A percentile compares a stretch with the other conserved stretches of the same genome.
phyloP scores from a whole-genome alignment of 805 yeast genomes.

The Diddensiella santjacobensis region DNA sequence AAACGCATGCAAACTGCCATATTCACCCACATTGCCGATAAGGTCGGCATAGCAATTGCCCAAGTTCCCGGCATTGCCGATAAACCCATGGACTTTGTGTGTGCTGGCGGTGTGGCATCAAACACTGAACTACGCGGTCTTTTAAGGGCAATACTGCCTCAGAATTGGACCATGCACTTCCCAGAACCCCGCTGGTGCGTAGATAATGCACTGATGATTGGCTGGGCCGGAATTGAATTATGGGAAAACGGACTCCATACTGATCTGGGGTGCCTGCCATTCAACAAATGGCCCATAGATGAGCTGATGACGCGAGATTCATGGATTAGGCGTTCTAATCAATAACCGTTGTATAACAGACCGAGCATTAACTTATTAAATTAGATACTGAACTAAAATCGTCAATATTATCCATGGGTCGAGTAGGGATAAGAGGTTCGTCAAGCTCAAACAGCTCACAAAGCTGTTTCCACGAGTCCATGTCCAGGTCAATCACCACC shows the following conservation, averaged over 20 bases:
- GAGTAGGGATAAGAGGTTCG: conserved; percentile 47
- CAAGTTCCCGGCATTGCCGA: conserved; percentile 32
- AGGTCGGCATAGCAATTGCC: conserved; percentile 51
- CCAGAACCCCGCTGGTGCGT: conserved; percentile 77
- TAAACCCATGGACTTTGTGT: conserved; percentile 46
- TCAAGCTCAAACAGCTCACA: conserved; percentile 53
- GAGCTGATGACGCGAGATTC: conserved; percentile 33
- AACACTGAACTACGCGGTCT: conserved; percentile 39
- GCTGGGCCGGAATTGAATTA: conserved; percentile 92
- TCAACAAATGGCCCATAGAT: conserved; percentile 77
- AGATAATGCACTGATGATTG: conserved; percentile 96
- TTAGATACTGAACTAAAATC: no score
- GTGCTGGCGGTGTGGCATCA: conserved; percentile 95
- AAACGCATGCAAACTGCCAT: conserved; percentile 52
- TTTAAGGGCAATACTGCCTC: conserved; percentile 26
- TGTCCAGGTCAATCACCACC: conserved; percentile 68
- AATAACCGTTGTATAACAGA: no score
- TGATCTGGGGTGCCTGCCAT: conserved; percentile 55
- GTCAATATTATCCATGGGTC: neutral
- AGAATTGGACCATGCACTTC: conserved; percentile 39
- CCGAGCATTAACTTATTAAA: no score
- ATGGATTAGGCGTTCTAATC: no score
- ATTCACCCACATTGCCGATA: conserved; percentile 68
- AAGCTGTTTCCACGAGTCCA: conserved; percentile 58
- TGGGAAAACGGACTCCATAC: conserved; percentile 55